Percentiles rank a stretch among this genome's conserved stretches.
Evolutionary conservation across 176 grass and related monocot genomes (phyloP).

Genomic region (Dendrocalamus sinicus): DNA sequence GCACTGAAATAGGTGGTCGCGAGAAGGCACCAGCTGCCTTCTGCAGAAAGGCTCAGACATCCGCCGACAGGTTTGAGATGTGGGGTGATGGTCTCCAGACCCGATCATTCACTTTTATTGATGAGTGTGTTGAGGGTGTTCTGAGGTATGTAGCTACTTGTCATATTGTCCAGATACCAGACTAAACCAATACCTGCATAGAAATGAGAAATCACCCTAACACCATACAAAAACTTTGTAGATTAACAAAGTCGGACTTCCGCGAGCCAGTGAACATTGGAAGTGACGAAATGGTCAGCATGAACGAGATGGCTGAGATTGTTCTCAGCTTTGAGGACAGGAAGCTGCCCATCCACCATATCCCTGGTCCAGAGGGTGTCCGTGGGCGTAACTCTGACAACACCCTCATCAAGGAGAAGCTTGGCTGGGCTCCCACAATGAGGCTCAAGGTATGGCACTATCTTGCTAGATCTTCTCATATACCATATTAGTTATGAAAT

Average conservation of each 20-base stretch:
- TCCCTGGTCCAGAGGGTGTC: constrained; percentile 84
- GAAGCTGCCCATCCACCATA: constrained; percentile 82
- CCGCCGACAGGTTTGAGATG: constrained; percentile 83
- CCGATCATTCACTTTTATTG: constrained; percentile 84
- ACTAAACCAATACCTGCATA: not conserved
- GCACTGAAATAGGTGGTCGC: constrained; percentile 59
- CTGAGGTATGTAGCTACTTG: constrained; percentile 56
- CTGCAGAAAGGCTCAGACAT: constrained; percentile 80
- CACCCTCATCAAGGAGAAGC: constrained; percentile 90
- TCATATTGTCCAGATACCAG: not conserved
- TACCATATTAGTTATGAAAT: not conserved
- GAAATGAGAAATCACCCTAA: not conserved
- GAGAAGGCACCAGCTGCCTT: constrained; percentile 94
- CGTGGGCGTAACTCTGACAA: constrained; percentile 88
- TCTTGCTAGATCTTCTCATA: not conserved
- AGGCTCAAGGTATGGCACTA: constrained; percentile 65
- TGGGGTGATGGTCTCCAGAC: constrained; percentile 92
- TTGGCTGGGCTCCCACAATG: constrained; percentile 90
- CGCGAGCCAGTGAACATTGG: constrained; percentile 81
- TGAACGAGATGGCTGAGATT: constrained; percentile 92
- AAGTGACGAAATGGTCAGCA: constrained; percentile 90
- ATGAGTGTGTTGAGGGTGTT: constrained; percentile 87
- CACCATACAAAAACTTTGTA: not conserved
- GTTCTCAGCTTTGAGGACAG: constrained; percentile 78
- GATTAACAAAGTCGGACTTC: constrained; percentile 91